phyloP scores from a whole-genome alignment of 305 asterid genomes.

The Plantago coronopus region DNA sequence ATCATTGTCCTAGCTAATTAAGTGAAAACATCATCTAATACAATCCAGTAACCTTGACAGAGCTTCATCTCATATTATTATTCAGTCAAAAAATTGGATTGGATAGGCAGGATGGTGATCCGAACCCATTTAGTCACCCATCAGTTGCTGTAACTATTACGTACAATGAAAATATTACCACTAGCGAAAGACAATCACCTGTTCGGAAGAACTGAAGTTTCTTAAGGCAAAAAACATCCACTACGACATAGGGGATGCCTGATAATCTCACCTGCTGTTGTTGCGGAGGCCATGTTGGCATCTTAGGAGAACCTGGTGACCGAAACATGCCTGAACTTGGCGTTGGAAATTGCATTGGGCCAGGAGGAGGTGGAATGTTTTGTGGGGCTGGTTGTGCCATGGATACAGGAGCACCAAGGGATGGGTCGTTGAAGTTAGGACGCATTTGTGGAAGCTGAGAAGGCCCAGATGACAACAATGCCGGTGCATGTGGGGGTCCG shows the following conservation, averaged over 20 bases:
- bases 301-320: conserved; percentile 58
- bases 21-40: too few relatives aligned
- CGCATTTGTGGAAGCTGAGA: conserved; percentile 53
- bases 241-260: conserved; percentile 5
- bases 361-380: conserved; percentile 57
- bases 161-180: background rate
- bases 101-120: conserved; percentile 3
- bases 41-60: background rate
- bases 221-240: conserved; percentile 6
- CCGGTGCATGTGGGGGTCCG: conserved; percentile 56
- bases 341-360: conserved; percentile 60
- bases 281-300: conserved; percentile 75
- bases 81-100: background rate
- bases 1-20: too few relatives aligned
- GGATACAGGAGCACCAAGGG: conserved; percentile 48
- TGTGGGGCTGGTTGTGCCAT: conserved; percentile 57
- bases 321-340: conserved; percentile 54
- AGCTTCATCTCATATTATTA: background rate
- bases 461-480: conserved; percentile 41
- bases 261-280: conserved; percentile 61
- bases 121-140: conserved; percentile 9
- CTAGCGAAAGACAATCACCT: background rate
- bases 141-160: background rate
- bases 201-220: background rate
- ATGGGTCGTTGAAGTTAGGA: conserved; percentile 69